Evolutionary conservation across 208 protist species (phyloP).

Genomic region (Wallacemonas collosoma): DNA sequence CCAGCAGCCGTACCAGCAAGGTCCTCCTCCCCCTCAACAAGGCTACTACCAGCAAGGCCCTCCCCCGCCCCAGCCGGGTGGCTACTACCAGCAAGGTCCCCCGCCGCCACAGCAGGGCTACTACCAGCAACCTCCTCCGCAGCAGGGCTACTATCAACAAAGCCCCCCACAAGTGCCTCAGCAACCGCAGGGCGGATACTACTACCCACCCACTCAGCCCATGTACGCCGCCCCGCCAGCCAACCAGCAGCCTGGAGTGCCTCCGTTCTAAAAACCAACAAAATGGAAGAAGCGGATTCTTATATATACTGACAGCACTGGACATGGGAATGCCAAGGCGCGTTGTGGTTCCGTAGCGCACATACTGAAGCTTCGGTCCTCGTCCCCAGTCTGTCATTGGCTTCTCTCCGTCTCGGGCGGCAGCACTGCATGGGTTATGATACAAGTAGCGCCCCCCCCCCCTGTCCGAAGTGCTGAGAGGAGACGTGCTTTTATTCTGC

Average conservation of each 20-base stretch:
- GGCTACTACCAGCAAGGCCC: conserved; percentile 17
- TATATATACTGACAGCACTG: neutral
- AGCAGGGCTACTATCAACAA: conserved; percentile 5
- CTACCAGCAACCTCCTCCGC: conserved; percentile 10
- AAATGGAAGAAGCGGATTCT: neutral
- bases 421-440: no score
- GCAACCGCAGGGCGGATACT: conserved; percentile 25
- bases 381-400: no score
- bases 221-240: conserved; percentile 12
- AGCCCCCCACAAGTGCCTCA: neutral
- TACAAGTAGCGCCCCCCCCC: neutral
- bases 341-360: no score
- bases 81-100: conserved; percentile 11
- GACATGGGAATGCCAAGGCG: no score
- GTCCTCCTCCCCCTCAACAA: conserved; percentile 20
- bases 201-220: conserved; percentile 12
- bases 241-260: neutral
- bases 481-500: neutral
- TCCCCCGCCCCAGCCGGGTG: neutral
- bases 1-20: conserved; percentile 15
- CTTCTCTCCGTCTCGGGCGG: no score
- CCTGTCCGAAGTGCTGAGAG: neutral
- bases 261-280: conserved; percentile 11
- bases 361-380: no score
- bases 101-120: conserved; percentile 8